Percentiles rank a stretch among this genome's conserved stretches.
phyloP scores from a whole-genome alignment of 108 stramenopile genomes.

The Schizochytrium sp. region DNA sequence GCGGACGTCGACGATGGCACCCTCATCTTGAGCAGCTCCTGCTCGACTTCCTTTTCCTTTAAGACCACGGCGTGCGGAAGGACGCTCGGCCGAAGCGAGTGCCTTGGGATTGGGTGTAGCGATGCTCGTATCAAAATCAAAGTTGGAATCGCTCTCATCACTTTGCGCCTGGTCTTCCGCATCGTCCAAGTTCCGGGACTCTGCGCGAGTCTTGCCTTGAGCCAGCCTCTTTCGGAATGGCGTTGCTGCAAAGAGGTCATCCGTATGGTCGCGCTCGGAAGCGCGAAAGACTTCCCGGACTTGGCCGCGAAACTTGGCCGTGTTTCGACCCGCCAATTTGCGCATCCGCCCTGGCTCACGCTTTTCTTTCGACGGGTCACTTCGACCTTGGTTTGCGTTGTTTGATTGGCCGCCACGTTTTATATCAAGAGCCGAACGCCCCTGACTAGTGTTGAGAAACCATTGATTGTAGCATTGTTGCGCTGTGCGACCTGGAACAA shows the following conservation, averaged over 20 bases:
- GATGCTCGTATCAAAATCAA: slow-evolving; percentile 1
- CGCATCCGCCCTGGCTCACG: not conserved
- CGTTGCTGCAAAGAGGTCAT: not conserved
- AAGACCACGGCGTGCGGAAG: not conserved
- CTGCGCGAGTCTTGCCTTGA: not conserved
- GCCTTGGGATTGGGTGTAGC: not conserved
- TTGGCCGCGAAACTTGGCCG: not conserved
- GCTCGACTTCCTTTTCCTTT: not conserved
- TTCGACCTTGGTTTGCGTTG: not conserved
- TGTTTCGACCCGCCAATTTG: not conserved
- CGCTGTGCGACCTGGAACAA: not conserved
- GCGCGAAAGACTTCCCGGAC: not conserved
- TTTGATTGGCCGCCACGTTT: not conserved
- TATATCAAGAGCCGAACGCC: not conserved
- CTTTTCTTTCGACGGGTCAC: not conserved
- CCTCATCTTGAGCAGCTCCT: not conserved
- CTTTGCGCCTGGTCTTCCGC: not conserved
- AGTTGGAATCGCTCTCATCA: not conserved
- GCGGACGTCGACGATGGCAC: not conserved
- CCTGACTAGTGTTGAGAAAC: not conserved
- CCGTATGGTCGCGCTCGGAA: not conserved
- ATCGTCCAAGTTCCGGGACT: not conserved
- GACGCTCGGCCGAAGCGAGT: not conserved
- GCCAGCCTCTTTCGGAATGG: not conserved
- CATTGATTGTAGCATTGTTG: slow-evolving; percentile 8